Percentiles rank a stretch among this genome's conserved stretches.
phyloP scores from a whole-genome alignment of 495 filamentous ascomycete species.

The Sphaerosporella brunnea region DNA sequence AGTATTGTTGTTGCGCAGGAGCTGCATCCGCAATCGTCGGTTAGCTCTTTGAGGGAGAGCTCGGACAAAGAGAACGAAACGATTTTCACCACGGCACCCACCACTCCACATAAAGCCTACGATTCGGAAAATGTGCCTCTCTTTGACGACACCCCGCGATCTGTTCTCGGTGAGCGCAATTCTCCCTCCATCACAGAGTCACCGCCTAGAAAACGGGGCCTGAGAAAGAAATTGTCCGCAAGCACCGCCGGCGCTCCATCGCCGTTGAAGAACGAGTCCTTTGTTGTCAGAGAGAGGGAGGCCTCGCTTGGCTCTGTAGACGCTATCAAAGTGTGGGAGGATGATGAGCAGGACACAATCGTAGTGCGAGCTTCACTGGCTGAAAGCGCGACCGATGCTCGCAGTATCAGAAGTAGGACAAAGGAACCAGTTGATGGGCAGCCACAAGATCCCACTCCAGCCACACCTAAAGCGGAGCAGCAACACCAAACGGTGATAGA shows the following conservation, averaged over 20 bases:
- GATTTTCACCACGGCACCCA: not conserved
- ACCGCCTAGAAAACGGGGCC: conserved; percentile 19
- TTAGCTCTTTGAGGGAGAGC: not conserved
- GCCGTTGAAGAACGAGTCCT: conserved; percentile 13
- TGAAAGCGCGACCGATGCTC: too few relatives aligned
- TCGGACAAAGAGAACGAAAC: not conserved
- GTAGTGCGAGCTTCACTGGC: not conserved
- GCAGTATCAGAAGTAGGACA: not conserved
- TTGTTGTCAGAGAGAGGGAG: not conserved
- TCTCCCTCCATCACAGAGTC: conserved; percentile 8
- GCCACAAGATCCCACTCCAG: too few relatives aligned
- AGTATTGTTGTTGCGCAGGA: conserved; percentile 1
- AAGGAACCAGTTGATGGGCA: not conserved
- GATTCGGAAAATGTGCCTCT: not conserved
- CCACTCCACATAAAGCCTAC: not conserved
- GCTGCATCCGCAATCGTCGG: not conserved
- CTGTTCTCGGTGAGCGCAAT: not conserved
- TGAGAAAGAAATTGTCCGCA: conserved; percentile 16
- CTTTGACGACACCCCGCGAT: not conserved
- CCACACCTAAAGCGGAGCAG: too few relatives aligned
- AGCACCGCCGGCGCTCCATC: conserved; percentile 9
- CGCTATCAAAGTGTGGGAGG: conserved; percentile 21
- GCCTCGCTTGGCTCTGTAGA: too few relatives aligned
- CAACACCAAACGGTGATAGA: not conserved
- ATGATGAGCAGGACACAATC: not conserved